These are phyloP conservation scores for Podospora sp. DNA, from an alignment of 495 filamentous ascomycete species.

Conservation along the genomic window DNA sequence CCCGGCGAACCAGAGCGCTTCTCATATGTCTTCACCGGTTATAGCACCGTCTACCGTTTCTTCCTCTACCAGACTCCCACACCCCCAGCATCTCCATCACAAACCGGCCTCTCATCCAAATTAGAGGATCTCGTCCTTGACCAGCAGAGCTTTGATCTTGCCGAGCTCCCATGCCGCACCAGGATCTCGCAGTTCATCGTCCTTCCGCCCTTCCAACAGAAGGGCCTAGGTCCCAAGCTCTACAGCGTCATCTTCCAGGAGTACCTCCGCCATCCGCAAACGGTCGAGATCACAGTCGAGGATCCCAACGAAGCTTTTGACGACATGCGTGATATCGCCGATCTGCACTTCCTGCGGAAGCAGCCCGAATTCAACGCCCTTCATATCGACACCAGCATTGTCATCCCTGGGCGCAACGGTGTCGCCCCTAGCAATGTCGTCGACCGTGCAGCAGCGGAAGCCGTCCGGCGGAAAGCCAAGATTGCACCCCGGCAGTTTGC, in stretches of 20 bases:
- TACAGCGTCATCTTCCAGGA: constrained; percentile 75
- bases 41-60: constrained; percentile 87
- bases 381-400: constrained; percentile 49
- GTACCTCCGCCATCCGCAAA: constrained; percentile 62
- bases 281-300: constrained; percentile 88
- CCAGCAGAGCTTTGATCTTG: constrained; percentile 34
- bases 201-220: constrained; percentile 81
- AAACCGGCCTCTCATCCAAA: constrained; percentile 8
- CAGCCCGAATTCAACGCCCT: constrained; percentile 56
- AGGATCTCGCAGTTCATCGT: constrained; percentile 95
- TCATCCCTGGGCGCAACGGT: constrained; percentile 40
- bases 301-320: constrained; percentile 96
- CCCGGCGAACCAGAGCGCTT: constrained; percentile 50
- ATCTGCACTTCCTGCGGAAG: constrained; percentile 67
- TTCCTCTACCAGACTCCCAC: constrained; percentile 53
- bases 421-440: constrained; percentile 65
- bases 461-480: constrained; percentile 67
- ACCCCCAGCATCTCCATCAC: constrained; percentile 28
- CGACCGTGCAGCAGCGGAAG: constrained; percentile 56
- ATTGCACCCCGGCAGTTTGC: constrained; percentile 86
- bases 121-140: constrained; percentile 32
- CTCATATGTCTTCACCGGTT: constrained; percentile 77
- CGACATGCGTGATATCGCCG: constrained; percentile 80
- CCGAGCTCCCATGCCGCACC: constrained; percentile 63
- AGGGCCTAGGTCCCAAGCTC: constrained; percentile 76